Base-by-base conservation (phyloP, 2,329 filamentous ascomycete species). In the Elsinoe arachidis region DNA sequence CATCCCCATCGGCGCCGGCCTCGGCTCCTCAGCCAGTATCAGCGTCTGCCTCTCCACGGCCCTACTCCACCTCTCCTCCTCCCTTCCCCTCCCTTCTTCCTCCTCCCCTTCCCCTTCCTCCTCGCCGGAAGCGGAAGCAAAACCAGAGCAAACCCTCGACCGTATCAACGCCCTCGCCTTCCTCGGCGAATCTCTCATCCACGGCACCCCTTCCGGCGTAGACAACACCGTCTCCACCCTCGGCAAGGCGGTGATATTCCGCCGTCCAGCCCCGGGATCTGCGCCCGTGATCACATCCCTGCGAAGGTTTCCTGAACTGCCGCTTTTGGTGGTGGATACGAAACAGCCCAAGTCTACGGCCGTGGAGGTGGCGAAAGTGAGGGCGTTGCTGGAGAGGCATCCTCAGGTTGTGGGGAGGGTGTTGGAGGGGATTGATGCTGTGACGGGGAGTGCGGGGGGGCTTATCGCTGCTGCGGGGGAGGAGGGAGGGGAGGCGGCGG, bases 151-250 rank as follows among this genome's bases (percentile, higher is more conserved):
- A 43, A 92, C 99, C 69, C 81, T 97, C 30, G 91, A 97, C 74
- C 84, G 92, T 62, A 96, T 99, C 74, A 99, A 99, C 72, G 82
- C 88, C 61, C 99, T 95, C 93, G 91, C 93, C 0, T 97, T 96
- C 71, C 93, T 99, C 0, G 87, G 87, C 21, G 93, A 99, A 71
- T 87, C 97, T 83, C 93, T 90, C 73, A 96, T 97, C 61, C 93
- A 99, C 69, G 93, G 92, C 37, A 97, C 95, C 67, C 93, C 93
- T 0, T 96, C 90, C 0, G 93, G 93, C 0, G 89, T 99, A 43
- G 93, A 99, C 73, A 99, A 99, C 72, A 99, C 93, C 2, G 92
- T 99, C 26, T 81, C 92, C 11, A 88, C 91, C 11, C 88, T 95
- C 66, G 93, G 93, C 58, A 96, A 96, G 73, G 93, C 91, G 0